Base-by-base conservation (phyloP, 225 moss, liverwort and hornwort genomes). In the Pleurozium schreberi region DNA sequence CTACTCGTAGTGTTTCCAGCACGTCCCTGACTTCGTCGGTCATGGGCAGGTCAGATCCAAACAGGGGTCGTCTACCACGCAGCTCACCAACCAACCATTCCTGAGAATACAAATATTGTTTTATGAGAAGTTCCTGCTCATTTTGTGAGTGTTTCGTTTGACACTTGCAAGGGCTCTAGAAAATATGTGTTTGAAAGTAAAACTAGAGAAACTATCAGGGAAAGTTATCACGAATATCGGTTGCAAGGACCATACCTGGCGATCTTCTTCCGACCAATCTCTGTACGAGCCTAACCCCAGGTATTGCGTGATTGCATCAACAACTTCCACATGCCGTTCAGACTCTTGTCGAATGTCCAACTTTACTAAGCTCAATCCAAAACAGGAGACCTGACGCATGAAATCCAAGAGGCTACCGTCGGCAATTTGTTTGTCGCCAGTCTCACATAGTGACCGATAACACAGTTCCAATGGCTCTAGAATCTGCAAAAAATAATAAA, bases 271-370 rank as follows among this genome's bases (percentile, higher is more conserved):
- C 27, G 94, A 76, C 98, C 98, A 98, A 79, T 95, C 95, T 91
- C 93, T 94, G 93, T 93, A 98, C 28, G 98, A 96, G 33, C 98
- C 98, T 67, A 98, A 90, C 15, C 97, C 98, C 80, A 98, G 93
- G 85, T 98, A 95, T 30, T 81, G 91, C 47, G 98, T 98, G 87
- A 98, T 98, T 62, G 97, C 97, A 84, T 96, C 94, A 63, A 98
- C 89, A 80, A 97, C 98, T 89, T 98, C 98, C 57, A 94, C 93
- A 70, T 98, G 98, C 52, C 98, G 93, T 87, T 98, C 98, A 42
- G 98, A 98, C 92, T 98, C 98, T 89, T 98, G 98, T 86, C 98
- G 92, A 65, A 98, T 98, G 88, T 98, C 98, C 89, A 98, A 87
- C 89, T 93, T 97, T 60, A 98, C 98, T 64, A 98, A 90, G 63